These are phyloP conservation scores for Cryptococcus hybrid DNA, from an alignment of 1,284 basidiomycete genomes.

Conservation along the genomic window DNA sequence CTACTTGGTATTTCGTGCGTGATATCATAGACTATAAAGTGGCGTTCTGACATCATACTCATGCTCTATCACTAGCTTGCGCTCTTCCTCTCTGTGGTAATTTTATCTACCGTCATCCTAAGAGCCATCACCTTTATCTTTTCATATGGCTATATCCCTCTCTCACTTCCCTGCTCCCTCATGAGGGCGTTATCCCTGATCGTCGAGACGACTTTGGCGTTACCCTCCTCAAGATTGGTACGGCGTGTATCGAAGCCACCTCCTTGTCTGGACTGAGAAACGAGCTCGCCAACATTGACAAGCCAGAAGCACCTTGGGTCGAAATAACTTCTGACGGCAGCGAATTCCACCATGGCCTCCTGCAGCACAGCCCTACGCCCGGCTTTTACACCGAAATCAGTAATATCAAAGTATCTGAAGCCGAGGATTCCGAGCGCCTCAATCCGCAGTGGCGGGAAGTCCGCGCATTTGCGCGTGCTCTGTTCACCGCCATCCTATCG, in stretches of 20 bases:
- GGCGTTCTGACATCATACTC: not conserved
- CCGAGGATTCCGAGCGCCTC: conserved; percentile 16
- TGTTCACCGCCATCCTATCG: conserved; percentile 9
- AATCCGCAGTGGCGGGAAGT: conserved; percentile 27
- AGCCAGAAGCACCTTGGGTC: conserved; percentile 28
- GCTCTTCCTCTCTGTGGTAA: conserved; percentile 40
- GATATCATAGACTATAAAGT: not conserved
- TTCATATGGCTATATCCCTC: conserved; percentile 46
- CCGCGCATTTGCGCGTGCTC: conserved; percentile 28
- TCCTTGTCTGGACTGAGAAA: conserved; percentile 46
- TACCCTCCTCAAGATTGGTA: conserved; percentile 43
- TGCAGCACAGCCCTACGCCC: not conserved
- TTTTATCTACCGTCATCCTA: conserved; percentile 38
- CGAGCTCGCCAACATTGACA: conserved; percentile 36
- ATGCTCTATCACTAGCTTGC: conserved; percentile 27
- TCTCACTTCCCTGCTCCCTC: conserved; percentile 38
- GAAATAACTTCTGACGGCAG: no score
- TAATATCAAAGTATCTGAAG: conserved; percentile 32
- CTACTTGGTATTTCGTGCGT: not conserved
- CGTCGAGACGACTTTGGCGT: conserved; percentile 47
- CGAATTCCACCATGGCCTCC: not conserved
- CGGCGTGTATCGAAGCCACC: conserved; percentile 45
- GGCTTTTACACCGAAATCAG: conserved; percentile 41
- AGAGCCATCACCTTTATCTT: conserved; percentile 44
- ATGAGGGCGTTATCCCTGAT: conserved; percentile 38